Percentiles rank a stretch among this genome's conserved stretches.
Conservation (phyloP, 352 stramenopile genomes). For the Phytophthora syringae region DNA sequence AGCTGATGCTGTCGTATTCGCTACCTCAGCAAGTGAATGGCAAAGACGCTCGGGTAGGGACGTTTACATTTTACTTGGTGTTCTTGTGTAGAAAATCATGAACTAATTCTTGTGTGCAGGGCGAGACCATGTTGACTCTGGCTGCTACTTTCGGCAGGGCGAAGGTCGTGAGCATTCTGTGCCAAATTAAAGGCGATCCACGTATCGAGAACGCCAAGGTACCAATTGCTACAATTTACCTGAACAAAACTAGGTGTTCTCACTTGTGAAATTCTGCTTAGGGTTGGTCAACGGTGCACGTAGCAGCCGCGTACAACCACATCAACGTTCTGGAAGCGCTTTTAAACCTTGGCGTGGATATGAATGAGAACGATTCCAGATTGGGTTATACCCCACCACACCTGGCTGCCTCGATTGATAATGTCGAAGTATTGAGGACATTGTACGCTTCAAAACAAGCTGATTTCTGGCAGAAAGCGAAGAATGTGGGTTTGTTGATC, state of each 20-base stretch:
- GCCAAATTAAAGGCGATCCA: conserved; percentile 68
- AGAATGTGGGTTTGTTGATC: conserved; percentile 41
- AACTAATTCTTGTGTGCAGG: conserved; percentile 47
- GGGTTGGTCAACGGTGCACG: conserved; percentile 68
- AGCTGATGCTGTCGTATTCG: conserved; percentile 68
- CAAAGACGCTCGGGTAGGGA: conserved; percentile 54
- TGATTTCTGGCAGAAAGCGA: conserved; percentile 54
- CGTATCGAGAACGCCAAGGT: conserved; percentile 71
- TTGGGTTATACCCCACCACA: conserved; percentile 72
- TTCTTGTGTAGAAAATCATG: no score
- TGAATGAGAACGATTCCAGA: conserved; percentile 49
- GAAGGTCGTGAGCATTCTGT: conserved; percentile 64
- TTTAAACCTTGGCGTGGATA: conserved; percentile 46
- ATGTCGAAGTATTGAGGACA: conserved; percentile 55
- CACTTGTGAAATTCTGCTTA: conserved; percentile 2
- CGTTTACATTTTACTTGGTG: no score
- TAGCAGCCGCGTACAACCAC: conserved; percentile 64
- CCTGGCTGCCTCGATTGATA: conserved; percentile 59
- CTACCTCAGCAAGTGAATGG: conserved; percentile 71
- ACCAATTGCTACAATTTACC: neutral
- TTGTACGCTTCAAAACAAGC: conserved; percentile 47
- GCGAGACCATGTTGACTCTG: conserved; percentile 78
- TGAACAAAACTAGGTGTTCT: neutral
- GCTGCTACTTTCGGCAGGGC: conserved; percentile 54
- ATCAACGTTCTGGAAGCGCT: conserved; percentile 54